Conservation (phyloP, 1,139 yeast species). For the Entelexis paramagnoliae region DNA sequence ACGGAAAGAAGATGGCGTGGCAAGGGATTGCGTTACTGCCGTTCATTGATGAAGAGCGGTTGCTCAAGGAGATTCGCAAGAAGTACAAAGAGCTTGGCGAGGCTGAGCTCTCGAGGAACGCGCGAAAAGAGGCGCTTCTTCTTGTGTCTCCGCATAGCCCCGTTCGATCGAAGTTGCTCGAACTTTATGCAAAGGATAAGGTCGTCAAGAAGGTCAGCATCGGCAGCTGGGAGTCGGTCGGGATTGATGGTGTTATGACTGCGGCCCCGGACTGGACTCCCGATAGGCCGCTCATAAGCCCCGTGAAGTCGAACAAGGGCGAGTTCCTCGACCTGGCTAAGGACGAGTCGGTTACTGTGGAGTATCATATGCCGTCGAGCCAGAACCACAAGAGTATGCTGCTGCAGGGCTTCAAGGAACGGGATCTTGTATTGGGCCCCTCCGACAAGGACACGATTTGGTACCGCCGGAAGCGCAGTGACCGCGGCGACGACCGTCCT, state of each 20-base stretch:
- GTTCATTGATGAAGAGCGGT: conserved; percentile 80
- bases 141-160: conserved; percentile 26
- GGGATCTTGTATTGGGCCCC: conserved; percentile 48
- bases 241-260: conserved; percentile 53
- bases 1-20: conserved; percentile 95
- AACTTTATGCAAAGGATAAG: conserved; percentile 20
- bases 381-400: conserved; percentile 59
- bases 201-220: conserved; percentile 28
- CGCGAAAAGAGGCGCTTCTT: conserved; percentile 29
- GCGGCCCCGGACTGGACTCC: conserved; percentile 40
- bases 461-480: conserved; percentile 22
- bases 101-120: conserved; percentile 52
- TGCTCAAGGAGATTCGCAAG: conserved; percentile 62
- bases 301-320: conserved; percentile 40
- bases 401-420: conserved; percentile 65
- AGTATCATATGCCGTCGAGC: conserved; percentile 46
- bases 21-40: conserved; percentile 93
- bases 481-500: conserved; percentile 26
- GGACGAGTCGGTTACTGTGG: conserved; percentile 44
- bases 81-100: conserved; percentile 48
- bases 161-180: conserved; percentile 23
- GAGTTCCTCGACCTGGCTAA: conserved; percentile 46
- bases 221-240: conserved; percentile 40
- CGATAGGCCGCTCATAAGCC: conserved; percentile 44
- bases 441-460: conserved; percentile 58